These are phyloP conservation scores for Nicotiana paniculata DNA, from an alignment of 257 asterid species.

Conservation along the genomic window DNA sequence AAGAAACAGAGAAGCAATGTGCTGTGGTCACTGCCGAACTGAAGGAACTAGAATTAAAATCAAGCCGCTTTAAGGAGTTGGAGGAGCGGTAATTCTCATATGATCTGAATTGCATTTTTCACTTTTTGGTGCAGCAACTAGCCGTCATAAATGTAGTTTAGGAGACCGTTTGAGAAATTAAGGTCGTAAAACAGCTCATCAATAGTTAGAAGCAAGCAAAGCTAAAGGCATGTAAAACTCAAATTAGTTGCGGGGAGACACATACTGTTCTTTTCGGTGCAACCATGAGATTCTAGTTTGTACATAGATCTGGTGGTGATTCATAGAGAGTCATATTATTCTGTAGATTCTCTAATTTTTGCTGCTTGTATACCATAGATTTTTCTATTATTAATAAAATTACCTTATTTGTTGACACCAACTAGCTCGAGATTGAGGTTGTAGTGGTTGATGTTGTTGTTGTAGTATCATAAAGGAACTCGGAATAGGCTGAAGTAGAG, in stretches of 20 bases:
- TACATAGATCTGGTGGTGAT: not conserved
- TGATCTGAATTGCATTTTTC: not conserved
- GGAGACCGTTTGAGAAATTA: not conserved
- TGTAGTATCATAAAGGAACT: not conserved
- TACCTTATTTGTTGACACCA: not conserved
- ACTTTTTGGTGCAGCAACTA: not conserved
- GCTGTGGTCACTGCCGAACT: constrained; percentile 74
- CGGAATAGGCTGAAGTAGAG: not conserved
- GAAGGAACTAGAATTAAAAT: constrained; percentile 79
- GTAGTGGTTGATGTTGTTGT: not conserved
- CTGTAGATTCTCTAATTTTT: not conserved
- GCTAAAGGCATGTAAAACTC: not conserved
- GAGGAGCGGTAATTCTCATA: constrained; percentile 71
- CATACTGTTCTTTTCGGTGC: not conserved
- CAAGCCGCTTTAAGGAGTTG: constrained; percentile 86
- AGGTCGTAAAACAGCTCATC: not conserved
- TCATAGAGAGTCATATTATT: not conserved
- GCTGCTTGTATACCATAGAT: not conserved
- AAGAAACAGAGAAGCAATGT: constrained; percentile 90
- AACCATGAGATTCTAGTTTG: not conserved
- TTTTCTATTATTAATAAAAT: not conserved
- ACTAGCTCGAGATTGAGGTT: not conserved
- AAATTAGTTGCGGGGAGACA: not conserved
- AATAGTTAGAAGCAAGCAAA: constrained; percentile 1
- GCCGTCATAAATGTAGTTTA: not conserved